phyloP scores from a whole-genome alignment of 768 basidiomycete species.

The Trametes gibbosa region DNA sequence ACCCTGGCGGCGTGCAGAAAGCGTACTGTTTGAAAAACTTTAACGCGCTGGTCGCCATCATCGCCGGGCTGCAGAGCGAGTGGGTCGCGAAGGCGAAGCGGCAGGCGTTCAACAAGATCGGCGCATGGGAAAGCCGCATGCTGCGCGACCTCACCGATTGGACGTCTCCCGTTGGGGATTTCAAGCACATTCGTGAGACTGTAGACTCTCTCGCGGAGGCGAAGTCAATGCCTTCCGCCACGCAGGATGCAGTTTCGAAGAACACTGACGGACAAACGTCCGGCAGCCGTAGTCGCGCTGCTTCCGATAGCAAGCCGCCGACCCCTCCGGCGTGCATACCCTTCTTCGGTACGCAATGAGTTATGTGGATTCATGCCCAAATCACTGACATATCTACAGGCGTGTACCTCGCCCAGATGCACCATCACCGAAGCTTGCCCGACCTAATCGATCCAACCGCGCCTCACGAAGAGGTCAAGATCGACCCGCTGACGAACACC shows the following conservation, averaged over 20 bases:
- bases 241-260: constrained; percentile 53
- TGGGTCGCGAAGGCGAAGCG: constrained; percentile 68
- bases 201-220: constrained; percentile 64
- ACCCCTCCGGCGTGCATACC: constrained; percentile 66
- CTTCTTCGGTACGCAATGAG: constrained; percentile 64
- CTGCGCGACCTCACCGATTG: constrained; percentile 70
- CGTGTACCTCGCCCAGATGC: constrained; percentile 72
- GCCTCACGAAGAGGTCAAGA: constrained; percentile 62
- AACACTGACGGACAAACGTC: constrained; percentile 37
- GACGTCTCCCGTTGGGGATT: constrained; percentile 62
- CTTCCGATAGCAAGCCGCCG: constrained; percentile 37
- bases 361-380: background rate
- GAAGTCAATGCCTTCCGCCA: constrained; percentile 53
- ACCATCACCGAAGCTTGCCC: constrained; percentile 63
- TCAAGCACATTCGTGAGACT: constrained; percentile 68
- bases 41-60: constrained; percentile 74
- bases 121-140: constrained; percentile 69
- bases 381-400: constrained; percentile 39
- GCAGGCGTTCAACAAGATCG: constrained; percentile 63
- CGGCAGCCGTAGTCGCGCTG: constrained; percentile 36
- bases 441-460: constrained; percentile 83
- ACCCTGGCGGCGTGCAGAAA: constrained; percentile 51
- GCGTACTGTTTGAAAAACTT: constrained; percentile 76
- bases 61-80: constrained; percentile 69
- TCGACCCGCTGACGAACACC: constrained; percentile 59